Conservation (phyloP, 2,329 filamentous ascomycete species). For the Pseudohalonectria lignicola region DNA sequence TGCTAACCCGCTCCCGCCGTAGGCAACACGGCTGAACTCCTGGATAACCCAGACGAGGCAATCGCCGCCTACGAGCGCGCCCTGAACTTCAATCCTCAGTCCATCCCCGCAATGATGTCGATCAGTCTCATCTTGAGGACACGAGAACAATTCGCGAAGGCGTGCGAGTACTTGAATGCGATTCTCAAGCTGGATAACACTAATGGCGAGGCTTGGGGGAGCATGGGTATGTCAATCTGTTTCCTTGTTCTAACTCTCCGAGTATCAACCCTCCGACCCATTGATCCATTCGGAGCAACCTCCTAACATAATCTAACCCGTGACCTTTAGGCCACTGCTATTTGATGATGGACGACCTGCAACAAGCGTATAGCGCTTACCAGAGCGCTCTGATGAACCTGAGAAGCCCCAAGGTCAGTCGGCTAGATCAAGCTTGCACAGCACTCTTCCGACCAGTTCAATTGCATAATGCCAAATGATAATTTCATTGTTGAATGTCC, state of each 20-base stretch:
- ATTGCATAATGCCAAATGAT: neutral
- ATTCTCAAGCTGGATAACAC: slow-evolving; percentile 81
- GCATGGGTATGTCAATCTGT: slow-evolving; percentile 51
- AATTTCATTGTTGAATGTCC: neutral
- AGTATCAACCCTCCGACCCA: slow-evolving; percentile 13
- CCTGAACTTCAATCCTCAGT: slow-evolving; percentile 77
- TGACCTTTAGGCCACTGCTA: slow-evolving; percentile 72
- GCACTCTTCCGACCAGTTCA: neutral
- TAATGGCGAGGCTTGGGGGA: slow-evolving; percentile 95
- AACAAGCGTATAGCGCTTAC: slow-evolving; percentile 94
- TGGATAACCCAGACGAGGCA: slow-evolving; percentile 81
- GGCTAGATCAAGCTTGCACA: no score
- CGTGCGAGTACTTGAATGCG: slow-evolving; percentile 82
- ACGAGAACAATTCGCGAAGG: slow-evolving; percentile 87
- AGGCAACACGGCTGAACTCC: slow-evolving; percentile 80
- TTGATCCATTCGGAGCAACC: neutral
- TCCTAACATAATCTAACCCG: slow-evolving; percentile 5
- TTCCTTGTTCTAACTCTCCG: neutral
- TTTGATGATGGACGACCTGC: slow-evolving; percentile 96
- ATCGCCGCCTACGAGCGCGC: slow-evolving; percentile 87
- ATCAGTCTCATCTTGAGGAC: slow-evolving; percentile 86
- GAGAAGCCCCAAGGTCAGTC: slow-evolving; percentile 74
- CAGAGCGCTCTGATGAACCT: slow-evolving; percentile 92
- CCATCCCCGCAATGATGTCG: slow-evolving; percentile 83
- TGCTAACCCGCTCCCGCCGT: slow-evolving; percentile 3